A percentile compares a stretch with the other conserved stretches of the same genome.
Evolutionary conservation across 371 early-diverging fungal species (phyloP).

Genomic region (Blakeslea trispora): DNA sequence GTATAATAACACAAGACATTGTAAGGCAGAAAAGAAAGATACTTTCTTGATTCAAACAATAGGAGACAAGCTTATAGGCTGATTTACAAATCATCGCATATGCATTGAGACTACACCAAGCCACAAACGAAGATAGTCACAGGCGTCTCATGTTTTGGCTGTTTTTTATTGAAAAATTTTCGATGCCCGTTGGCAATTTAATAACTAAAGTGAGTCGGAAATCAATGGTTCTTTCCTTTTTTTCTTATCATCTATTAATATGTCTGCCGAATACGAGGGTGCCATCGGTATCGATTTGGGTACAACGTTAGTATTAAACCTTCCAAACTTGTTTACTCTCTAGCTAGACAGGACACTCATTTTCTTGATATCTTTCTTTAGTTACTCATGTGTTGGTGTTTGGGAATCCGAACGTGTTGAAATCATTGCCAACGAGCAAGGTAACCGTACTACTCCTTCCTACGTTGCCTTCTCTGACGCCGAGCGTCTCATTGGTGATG

Average conservation of each 20-base stretch:
- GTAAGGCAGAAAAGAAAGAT: too few relatives aligned
- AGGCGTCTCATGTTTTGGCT: too few relatives aligned
- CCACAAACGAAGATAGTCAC: too few relatives aligned
- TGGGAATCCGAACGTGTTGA: slow-evolving; percentile 59
- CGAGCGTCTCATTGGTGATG: slow-evolving; percentile 93
- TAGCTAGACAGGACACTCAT: not conserved
- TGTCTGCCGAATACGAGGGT: slow-evolving; percentile 67
- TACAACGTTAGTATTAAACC: slow-evolving; percentile 22
- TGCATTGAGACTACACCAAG: too few relatives aligned
- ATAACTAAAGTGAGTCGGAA: not conserved
- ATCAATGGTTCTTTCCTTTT: slow-evolving; percentile 24
- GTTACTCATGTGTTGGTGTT: slow-evolving; percentile 82
- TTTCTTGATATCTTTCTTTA: slow-evolving; percentile 57
- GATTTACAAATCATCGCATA: too few relatives aligned
- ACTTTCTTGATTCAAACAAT: too few relatives aligned
- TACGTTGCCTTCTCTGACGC: slow-evolving; percentile 89
- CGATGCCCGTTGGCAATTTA: not conserved
- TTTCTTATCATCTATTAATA: slow-evolving; percentile 33
- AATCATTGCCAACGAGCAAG: slow-evolving; percentile 94
- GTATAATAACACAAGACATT: too few relatives aligned
- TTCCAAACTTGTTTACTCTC: not conserved
- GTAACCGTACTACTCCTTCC: slow-evolving; percentile 98
- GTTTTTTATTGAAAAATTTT: slow-evolving; percentile 3
- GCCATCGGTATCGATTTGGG: slow-evolving; percentile 65
- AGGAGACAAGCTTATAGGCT: too few relatives aligned